Conservation (phyloP, 2,329 filamentous ascomycete genomes). For the Sclerotinia minor region DNA sequence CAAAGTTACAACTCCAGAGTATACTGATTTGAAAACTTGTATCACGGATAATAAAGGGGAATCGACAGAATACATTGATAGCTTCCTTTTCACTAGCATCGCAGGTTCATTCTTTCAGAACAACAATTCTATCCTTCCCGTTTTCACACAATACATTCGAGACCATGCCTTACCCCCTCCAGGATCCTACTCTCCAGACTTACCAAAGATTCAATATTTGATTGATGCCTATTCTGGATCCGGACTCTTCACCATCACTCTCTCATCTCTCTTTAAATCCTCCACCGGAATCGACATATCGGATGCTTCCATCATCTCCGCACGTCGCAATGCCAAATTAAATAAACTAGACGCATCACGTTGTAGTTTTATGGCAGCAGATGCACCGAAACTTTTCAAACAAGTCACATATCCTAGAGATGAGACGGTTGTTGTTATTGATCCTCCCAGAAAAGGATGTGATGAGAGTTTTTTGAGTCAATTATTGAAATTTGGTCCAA, state of each 20-base stretch:
- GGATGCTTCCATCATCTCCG: constrained; percentile 72
- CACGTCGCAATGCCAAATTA: constrained; percentile 72
- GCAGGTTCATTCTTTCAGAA: constrained; percentile 98
- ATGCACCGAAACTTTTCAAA: constrained; percentile 80
- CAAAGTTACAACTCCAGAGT: constrained; percentile 46
- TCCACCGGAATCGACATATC: constrained; percentile 91
- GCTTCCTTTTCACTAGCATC: constrained; percentile 81
- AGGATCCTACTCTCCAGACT: constrained; percentile 39
- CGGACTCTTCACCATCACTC: constrained; percentile 93
- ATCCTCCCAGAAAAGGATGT: constrained; percentile 95
- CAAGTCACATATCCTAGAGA: constrained; percentile 71
- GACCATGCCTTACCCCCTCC: constrained; percentile 66
- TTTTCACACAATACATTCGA: constrained; percentile 85
- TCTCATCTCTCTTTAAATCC: constrained; percentile 79
- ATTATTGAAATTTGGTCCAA: constrained; percentile 73
- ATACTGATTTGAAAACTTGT: constrained; percentile 81
- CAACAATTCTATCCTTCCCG: constrained; percentile 94
- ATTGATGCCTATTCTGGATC: constrained; percentile 98
- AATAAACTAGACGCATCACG: constrained; percentile 69
- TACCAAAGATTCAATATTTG: constrained; percentile 69
- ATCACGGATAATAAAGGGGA: constrained; percentile 82
- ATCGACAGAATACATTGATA: constrained; percentile 82
- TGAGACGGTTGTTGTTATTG: constrained; percentile 90
- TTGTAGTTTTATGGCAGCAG: constrained; percentile 84
- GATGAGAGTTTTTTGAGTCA: constrained; percentile 82